phyloP scores from a whole-genome alignment of 768 basidiomycete genomes.

The Phylloporus rhodoxanthus region DNA sequence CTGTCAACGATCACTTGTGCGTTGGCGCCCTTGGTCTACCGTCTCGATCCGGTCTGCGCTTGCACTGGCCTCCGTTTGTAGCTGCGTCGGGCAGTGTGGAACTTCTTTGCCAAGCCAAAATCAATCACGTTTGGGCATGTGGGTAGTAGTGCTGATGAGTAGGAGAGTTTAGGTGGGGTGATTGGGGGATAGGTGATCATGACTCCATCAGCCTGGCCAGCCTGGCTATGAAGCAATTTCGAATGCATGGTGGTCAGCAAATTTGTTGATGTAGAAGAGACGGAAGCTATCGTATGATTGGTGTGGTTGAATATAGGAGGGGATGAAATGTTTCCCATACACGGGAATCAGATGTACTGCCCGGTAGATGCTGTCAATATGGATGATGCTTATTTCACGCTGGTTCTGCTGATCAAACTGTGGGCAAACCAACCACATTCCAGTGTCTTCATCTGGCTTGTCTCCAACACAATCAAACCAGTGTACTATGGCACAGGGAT shows the following conservation, averaged over 20 bases:
- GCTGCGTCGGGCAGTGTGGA: no score
- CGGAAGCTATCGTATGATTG: slow-evolving; percentile 20
- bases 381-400: slow-evolving; percentile 12
- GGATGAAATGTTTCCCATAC: slow-evolving; percentile 14
- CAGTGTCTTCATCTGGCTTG: slow-evolving; percentile 17
- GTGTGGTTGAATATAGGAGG: slow-evolving; percentile 6
- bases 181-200: no score
- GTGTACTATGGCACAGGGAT: slow-evolving; percentile 17
- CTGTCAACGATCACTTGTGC: no score
- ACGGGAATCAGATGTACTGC: slow-evolving; percentile 28
- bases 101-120: no score
- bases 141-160: no score
- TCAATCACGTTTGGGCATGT: no score
- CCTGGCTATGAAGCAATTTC: slow-evolving; percentile 12
- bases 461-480: slow-evolving; percentile 19
- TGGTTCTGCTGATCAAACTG: background rate
- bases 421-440: slow-evolving; percentile 28
- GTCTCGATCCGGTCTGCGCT: no score
- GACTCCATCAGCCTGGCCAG: no score
- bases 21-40: no score
- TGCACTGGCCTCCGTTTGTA: no score
- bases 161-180: no score
- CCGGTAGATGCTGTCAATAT: slow-evolving; percentile 26
- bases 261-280: slow-evolving; percentile 24
- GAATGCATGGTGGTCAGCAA: slow-evolving; percentile 23